Percentiles rank a stretch among this genome's conserved stretches.
Evolutionary conservation across 108 stramenopile species (phyloP).

Genomic region (Pseudonitzschia multiseries): DNA sequence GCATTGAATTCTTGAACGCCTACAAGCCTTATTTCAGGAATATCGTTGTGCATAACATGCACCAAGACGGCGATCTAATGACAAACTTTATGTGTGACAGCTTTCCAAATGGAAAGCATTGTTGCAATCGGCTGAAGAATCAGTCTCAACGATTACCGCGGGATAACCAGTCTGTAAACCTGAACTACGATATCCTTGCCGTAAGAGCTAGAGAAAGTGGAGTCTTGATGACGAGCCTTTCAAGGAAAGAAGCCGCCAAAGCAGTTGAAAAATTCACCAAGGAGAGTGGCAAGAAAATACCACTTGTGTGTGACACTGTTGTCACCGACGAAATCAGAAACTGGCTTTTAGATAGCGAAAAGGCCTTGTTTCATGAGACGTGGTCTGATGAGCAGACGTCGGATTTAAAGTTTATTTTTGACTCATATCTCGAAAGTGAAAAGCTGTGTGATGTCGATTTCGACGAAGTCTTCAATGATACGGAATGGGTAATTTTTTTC

Average conservation of each 20-base stretch:
- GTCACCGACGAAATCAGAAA: conserved; percentile 8
- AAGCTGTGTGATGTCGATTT: conserved; percentile 18
- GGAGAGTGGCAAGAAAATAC: background rate
- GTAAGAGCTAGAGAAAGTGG: conserved; percentile 17
- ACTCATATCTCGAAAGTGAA: background rate
- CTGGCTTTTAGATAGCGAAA: conserved; percentile 19
- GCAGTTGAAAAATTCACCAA: background rate
- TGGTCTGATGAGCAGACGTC: conserved; percentile 7
- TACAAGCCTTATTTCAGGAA: conserved; percentile 4
- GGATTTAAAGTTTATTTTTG: conserved; percentile 7
- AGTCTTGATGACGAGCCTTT: background rate
- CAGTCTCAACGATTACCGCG: background rate
- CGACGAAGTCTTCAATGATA: conserved; percentile 5
- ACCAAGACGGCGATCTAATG: conserved; percentile 18
- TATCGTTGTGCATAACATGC: conserved; percentile 18
- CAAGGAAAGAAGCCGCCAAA: background rate
- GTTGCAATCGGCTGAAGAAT: conserved; percentile 4
- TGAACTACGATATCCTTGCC: conserved; percentile 18
- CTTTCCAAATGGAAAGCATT: conserved; percentile 1
- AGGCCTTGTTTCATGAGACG: conserved; percentile 2
- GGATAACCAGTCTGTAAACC: conserved; percentile 10
- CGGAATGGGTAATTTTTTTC: conserved; percentile 7
- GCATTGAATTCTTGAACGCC: conserved; percentile 3
- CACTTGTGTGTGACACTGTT: background rate
- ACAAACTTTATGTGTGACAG: conserved; percentile 21